Evolutionary conservation across 164 flowering plant species (phyloP).

Genomic region (Liquidambar formosana): DNA sequence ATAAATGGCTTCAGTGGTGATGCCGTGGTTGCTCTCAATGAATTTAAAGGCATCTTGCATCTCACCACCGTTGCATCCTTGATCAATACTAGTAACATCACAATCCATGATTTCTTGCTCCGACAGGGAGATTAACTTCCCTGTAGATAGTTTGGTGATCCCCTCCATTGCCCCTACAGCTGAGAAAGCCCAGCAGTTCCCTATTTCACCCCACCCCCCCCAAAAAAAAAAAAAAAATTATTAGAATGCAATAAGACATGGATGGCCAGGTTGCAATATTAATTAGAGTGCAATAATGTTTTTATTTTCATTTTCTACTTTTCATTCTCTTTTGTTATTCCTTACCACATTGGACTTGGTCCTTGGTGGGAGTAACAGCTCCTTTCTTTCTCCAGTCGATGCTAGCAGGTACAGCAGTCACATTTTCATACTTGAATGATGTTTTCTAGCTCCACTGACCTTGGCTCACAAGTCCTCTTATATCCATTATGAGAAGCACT

Average conservation of each 20-base stretch:
- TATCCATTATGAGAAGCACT: neutral
- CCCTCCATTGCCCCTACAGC: too few relatives aligned
- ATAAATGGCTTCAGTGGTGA: too few relatives aligned
- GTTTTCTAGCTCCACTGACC: neutral
- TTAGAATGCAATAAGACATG: too few relatives aligned
- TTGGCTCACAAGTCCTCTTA: neutral
- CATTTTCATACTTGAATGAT: neutral
- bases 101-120: constrained; percentile 11
- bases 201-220: too few relatives aligned
- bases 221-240: too few relatives aligned
- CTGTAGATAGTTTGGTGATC: neutral
- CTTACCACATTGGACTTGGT: constrained; percentile 5
- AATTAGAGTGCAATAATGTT: too few relatives aligned
- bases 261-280: too few relatives aligned
- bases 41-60: too few relatives aligned
- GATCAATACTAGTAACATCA: neutral
- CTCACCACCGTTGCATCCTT: constrained; percentile 13
- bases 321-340: too few relatives aligned
- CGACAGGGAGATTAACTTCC: constrained; percentile 2
- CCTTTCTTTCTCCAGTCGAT: constrained; percentile 10
- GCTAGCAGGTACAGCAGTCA: neutral
- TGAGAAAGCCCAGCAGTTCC: too few relatives aligned
- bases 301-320: too few relatives aligned
- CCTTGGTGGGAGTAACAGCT: constrained; percentile 2
- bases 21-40: too few relatives aligned